A percentile compares a stretch with the other conserved stretches of the same genome.
Evolutionary conservation across 2,329 filamentous ascomycete species (phyloP).

Genomic region (Pseudomassariella vexata): DNA sequence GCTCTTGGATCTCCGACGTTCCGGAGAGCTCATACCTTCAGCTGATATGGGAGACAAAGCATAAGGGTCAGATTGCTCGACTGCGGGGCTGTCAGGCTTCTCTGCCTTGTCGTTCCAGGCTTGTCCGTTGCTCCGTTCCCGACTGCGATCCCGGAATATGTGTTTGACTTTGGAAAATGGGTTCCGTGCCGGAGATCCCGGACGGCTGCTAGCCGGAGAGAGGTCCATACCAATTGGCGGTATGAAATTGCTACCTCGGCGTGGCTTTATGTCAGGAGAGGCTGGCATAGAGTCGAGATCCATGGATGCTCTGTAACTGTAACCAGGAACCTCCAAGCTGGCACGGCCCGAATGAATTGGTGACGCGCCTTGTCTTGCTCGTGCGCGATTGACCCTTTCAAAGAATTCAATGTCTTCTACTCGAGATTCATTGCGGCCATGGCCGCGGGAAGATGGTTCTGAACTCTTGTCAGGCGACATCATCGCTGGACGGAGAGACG

Average conservation of each 20-base stretch:
- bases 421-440: slow-evolving; percentile 13
- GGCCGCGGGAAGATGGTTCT: slow-evolving; percentile 8
- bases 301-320: slow-evolving; percentile 30
- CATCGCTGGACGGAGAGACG: slow-evolving; percentile 24
- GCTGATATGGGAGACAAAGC: slow-evolving; percentile 21
- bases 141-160: slow-evolving; percentile 49
- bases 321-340: slow-evolving; percentile 44
- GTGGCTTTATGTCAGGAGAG: slow-evolving; percentile 45
- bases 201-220: slow-evolving; percentile 57
- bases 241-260: slow-evolving; percentile 41
- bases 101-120: slow-evolving; percentile 28
- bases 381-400: slow-evolving; percentile 12
- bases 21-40: slow-evolving; percentile 19
- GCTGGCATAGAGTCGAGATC: slow-evolving; percentile 42
- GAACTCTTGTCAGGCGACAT: slow-evolving; percentile 19
- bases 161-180: slow-evolving; percentile 50
- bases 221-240: slow-evolving; percentile 57
- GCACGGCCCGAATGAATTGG: slow-evolving; percentile 28
- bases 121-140: slow-evolving; percentile 33
- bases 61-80: slow-evolving; percentile 17
- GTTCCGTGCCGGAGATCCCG: slow-evolving; percentile 58
- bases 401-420: slow-evolving; percentile 12
- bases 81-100: slow-evolving; percentile 18
- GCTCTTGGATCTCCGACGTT: slow-evolving; percentile 29
- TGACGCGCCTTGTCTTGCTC: slow-evolving; percentile 18